Conservation (phyloP, 2,329 filamentous ascomycete species). For the Penicillium thymicola region DNA sequence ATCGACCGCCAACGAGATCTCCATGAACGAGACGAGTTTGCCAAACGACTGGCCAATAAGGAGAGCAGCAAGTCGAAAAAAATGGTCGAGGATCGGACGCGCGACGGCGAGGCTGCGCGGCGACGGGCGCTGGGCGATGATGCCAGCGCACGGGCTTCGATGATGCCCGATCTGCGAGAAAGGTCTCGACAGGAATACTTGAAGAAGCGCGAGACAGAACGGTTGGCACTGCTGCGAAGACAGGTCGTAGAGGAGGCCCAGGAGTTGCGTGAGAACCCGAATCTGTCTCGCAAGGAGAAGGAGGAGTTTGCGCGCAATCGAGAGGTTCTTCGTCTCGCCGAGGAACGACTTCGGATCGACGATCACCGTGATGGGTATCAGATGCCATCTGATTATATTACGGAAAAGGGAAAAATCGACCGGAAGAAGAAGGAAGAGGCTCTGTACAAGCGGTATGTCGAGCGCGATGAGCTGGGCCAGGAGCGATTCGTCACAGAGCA, state of each 20-base stretch:
- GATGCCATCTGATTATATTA: slow-evolving; percentile 93
- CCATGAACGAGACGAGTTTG: slow-evolving; percentile 74
- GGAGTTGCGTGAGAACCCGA: slow-evolving; percentile 72
- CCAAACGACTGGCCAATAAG: slow-evolving; percentile 69
- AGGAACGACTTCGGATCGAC: slow-evolving; percentile 82
- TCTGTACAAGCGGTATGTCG: slow-evolving; percentile 85
- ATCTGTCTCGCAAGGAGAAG: slow-evolving; percentile 73
- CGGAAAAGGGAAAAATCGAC: slow-evolving; percentile 86
- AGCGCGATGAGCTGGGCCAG: slow-evolving; percentile 79
- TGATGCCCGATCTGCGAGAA: slow-evolving; percentile 76
- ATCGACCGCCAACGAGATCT: slow-evolving; percentile 63
- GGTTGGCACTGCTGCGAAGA: slow-evolving; percentile 77
- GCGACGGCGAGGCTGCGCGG: slow-evolving; percentile 57
- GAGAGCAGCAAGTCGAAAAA: slow-evolving; percentile 70
- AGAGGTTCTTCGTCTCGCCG: slow-evolving; percentile 74
- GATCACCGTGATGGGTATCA: slow-evolving; percentile 89
- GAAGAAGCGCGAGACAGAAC: slow-evolving; percentile 84
- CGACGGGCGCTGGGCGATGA: slow-evolving; percentile 65
- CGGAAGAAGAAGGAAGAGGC: slow-evolving; percentile 83
- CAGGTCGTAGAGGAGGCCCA: slow-evolving; percentile 87
- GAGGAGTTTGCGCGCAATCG: slow-evolving; percentile 86
- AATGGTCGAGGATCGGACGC: slow-evolving; percentile 58
- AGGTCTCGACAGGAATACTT: slow-evolving; percentile 89
- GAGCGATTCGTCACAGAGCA: slow-evolving; percentile 91
- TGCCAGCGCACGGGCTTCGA: slow-evolving; percentile 62